Evolutionary conservation across 2,329 filamentous ascomycete genomes (phyloP), one percentile per base, ranked within the genome.

Genomic region (Diaporthe amygdali): DNA sequence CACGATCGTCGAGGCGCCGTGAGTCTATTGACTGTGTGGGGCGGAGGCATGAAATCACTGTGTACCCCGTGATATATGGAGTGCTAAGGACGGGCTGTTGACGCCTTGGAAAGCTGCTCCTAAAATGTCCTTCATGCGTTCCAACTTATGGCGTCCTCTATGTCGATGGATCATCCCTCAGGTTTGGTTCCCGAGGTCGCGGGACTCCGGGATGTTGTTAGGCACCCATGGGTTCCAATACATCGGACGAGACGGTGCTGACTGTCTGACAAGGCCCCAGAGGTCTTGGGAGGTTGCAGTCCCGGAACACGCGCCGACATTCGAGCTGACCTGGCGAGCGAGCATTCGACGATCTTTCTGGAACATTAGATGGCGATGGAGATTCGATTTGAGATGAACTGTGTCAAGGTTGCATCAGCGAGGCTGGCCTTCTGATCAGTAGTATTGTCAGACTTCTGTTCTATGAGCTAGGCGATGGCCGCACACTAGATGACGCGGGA

Each of bases 31-130:
- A 47, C 66, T 52, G 52, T 22, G 59, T 51, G 51, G 46, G 55
- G n/a, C 37, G 32, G 25, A 32, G 46, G 55, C 67, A 63, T 66
- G 46, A 25, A 49, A 52, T 25, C 34, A 54, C 55, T 41, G 68
- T 66, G 41, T 30, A 41, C 56, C 37, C 39, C 44, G 41, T 66
- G 34, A 70, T 70, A 70, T 44, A 41, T 49, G 61, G 34, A 30
- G 61, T 46, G 9, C 22, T 67, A 59, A 66, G 61, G 20, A 55
- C n/a, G 15, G 22, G 12, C 51, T 10, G 30, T 34, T 34, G 27
- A 32, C 51, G 66, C 66, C 39, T 68, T 15, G 25, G 41, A 56
- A 30, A 49, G 30, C 34, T 25, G 30, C 27, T 51, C 25, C 39
- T 17, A 17, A 30, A 39, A n/a, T 32, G 22, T 49, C 25, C n/a